These are phyloP conservation scores for Paxillus involutus DNA, from an alignment of 768 basidiomycete species.

Conservation along the genomic window DNA sequence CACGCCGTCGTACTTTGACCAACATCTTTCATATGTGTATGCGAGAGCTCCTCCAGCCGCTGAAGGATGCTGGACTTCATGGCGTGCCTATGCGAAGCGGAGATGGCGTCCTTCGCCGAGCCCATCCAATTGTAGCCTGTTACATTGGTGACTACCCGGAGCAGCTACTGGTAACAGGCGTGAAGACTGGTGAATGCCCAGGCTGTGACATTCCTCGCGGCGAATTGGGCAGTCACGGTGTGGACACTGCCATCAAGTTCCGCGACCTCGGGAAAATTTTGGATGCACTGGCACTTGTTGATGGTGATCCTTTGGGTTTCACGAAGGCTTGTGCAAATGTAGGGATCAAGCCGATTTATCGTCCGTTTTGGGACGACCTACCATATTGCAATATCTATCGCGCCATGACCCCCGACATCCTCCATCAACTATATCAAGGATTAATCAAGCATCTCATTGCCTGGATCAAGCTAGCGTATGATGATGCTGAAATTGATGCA, in stretches of 20 bases:
- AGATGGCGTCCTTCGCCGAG: background rate
- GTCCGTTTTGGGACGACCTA: background rate
- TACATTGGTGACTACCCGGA: background rate
- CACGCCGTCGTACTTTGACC: too few relatives aligned
- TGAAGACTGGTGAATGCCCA: conserved; percentile 36
- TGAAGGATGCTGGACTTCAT: background rate
- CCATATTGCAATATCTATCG: background rate
- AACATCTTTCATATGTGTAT: too few relatives aligned
- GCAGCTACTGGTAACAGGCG: conserved; percentile 36
- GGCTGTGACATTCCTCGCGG: background rate
- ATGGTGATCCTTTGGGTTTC: background rate
- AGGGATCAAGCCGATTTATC: background rate
- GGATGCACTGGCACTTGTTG: background rate
- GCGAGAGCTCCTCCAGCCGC: background rate
- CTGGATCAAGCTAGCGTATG: background rate
- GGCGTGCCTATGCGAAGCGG: background rate
- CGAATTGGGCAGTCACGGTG: background rate
- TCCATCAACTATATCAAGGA: background rate
- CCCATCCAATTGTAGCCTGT: background rate
- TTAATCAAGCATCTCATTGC: background rate
- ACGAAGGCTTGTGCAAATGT: background rate
- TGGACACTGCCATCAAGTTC: background rate
- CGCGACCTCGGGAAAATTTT: background rate
- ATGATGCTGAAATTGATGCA: background rate
- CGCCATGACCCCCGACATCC: background rate